Evolutionary conservation across 805 yeast species (phyloP), one percentile per base, ranked within the genome.

Genomic region (Metschnikowia koreensis): DNA sequence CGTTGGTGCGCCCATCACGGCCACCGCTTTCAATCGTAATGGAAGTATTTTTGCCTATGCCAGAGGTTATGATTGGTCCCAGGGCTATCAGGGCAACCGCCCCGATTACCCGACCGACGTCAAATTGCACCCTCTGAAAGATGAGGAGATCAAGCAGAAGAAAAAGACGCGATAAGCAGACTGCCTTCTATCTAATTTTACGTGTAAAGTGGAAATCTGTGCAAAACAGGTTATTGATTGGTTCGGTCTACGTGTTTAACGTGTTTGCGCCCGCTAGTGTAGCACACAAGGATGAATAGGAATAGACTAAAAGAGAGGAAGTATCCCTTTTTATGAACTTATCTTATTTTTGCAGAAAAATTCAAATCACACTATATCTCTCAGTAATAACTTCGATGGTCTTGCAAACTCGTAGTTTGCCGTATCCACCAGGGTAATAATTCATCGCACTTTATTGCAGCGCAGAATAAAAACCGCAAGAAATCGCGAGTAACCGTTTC

Each of bases 11-110:
- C 77, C 96, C 0, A 85, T 94, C 48, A 79, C 96, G 0, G 83
- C 87, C 38, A 80, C 91, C 1, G 83, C 84, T 5, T 94, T 93
- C 75, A 94, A 90, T 71, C 77, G 89, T 57, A 83, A 77, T 45
- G 99, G 99, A 48, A 68, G 83, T 33, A 82, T 94, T 10, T 84
- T 88, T 67, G 98, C 97, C 3, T 90, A 94, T 65, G 97, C 97
- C 1, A 66, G 89, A 54, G 84, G 96, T 56, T 93, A 94, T 70
- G 99, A 94, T 67, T 94, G 99, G 99, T 81, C 90, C 52, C 91
- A 91, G 66, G 96, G 96, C n/a, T 79, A 87, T 68, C 84, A 80
- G 65, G 86, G 79, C 61, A 90, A 89, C 73, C 80, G 84, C 41
- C 87, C 83, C 2, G 90, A 86, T 58, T 82, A 82, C 62, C 90